Conservation (phyloP, 257 asterid genomes). For the Ehretia macrophylla region DNA sequence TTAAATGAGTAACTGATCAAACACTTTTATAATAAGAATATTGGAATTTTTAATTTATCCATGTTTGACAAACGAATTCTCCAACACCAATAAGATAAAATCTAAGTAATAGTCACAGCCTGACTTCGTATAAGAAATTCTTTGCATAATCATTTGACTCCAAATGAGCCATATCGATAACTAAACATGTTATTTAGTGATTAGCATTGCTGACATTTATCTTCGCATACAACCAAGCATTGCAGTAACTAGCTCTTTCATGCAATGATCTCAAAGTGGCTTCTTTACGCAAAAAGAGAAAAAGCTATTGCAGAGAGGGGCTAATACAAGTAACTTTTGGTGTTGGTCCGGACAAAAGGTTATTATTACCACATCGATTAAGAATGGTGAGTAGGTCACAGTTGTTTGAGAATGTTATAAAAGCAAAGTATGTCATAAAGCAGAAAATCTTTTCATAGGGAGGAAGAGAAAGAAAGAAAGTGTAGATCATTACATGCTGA, state of each 20-base stretch:
- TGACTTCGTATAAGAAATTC: too few species aligned
- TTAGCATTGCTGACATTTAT: too few species aligned
- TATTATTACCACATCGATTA: not conserved
- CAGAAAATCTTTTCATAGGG: not conserved
- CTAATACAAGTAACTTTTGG: conserved; percentile 1
- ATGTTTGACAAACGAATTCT: too few species aligned
- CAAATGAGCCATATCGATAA: too few species aligned
- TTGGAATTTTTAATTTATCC: too few species aligned
- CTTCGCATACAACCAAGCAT: too few species aligned
- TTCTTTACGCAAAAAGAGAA: conserved; percentile 1
- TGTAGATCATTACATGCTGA: not conserved
- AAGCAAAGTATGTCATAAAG: conserved; percentile 3
- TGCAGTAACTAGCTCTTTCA: not conserved
- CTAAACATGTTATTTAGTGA: too few species aligned
- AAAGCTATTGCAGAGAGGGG: not conserved
- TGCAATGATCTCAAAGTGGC: not conserved
- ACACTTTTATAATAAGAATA: too few species aligned
- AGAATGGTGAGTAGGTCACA: not conserved
- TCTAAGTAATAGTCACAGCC: too few species aligned
- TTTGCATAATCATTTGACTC: too few species aligned
- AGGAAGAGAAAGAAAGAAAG: not conserved
- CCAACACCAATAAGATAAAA: too few species aligned
- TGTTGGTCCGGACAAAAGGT: not conserved
- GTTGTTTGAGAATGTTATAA: not conserved
- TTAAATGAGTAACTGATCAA: too few species aligned